A percentile compares a stretch with the other conserved stretches of the same genome.
Conservation (phyloP, 2,329 filamentous ascomycete genomes). For the Coniosporium uncinatum region DNA sequence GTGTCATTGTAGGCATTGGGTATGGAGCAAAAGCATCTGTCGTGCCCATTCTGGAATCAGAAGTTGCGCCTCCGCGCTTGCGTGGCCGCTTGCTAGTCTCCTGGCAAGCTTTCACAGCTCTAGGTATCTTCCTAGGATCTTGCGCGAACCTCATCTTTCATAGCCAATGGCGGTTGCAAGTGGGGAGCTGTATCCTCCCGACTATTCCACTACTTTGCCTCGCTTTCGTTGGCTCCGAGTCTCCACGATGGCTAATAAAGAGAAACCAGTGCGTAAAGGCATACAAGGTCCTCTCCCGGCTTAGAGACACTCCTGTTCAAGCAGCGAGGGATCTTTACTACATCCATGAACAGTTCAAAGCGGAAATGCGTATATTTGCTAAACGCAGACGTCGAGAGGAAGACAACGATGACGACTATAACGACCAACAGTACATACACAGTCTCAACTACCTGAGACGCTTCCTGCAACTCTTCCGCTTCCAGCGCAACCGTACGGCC, state of each 20-base stretch:
- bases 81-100: background rate
- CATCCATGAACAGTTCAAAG: background rate
- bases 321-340: background rate
- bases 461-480: background rate
- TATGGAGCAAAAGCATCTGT: background rate
- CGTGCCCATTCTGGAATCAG: background rate
- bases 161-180: conserved; percentile 1
- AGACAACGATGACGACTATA: background rate
- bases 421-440: background rate
- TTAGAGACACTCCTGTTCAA: background rate
- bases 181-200: background rate
- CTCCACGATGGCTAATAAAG: background rate
- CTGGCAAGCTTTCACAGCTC: background rate
- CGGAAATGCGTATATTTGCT: background rate
- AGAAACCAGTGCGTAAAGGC: background rate
- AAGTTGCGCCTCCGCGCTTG: background rate
- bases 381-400: background rate
- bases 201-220: background rate
- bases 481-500: background rate
- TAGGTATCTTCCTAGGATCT: background rate
- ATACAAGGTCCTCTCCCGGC: background rate
- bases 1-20: background rate
- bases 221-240: background rate
- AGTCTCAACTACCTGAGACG: background rate
- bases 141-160: background rate